Evolutionary conservation across 352 stramenopile species (phyloP), one percentile per base, ranked within the genome.

Genomic region (Phytophthora podocarpi): DNA sequence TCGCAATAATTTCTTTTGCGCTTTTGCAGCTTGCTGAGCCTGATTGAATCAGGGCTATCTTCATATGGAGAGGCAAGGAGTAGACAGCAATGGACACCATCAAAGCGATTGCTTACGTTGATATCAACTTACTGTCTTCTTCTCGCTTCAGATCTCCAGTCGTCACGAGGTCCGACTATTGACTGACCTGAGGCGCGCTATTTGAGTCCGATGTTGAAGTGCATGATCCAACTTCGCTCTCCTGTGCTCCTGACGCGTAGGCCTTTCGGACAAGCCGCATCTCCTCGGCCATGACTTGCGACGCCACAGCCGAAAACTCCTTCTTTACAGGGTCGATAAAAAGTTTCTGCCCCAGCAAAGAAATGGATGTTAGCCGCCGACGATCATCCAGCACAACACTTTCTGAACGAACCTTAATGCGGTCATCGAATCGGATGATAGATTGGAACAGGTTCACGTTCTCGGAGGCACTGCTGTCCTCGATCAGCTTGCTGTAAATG

Each of bases 251-350:
- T 2, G 74, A 85, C 12, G 72, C 73, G 24, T 84, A 87, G 1
- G 54, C 39, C 47, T 80, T 88, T 31, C 82, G 73, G 6, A 93
- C 81, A 4, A 63, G 48, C 23, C 67, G 60, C 42, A 93, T 78
- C 47, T 95, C 83, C 12, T 90, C 75, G 0, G 70, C 59, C 27
- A 95, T 67, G 8, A 91, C 72, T 26, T 74, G 71, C 20, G 70
- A 56, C 1, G 86, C 82, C 26, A 92, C 76, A 0, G 67, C 71
- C 4, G 79, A 83, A 47, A 93, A 91, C 31, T 95, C 84, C 45
- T 93, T 93, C 55, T 90, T 91, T 9, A 92, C 71, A 2, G 82
- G 80, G 26, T 93, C 84, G 23, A 95, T 85, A 42, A 95, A 77
- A 20, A 92, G 69, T 91, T 95, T 95, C 84, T 93, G 59, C 16